A percentile compares a stretch with the other conserved stretches of the same genome.
Conservation (phyloP, 805 yeast genomes). For the Monosporozyma solicola region DNA sequence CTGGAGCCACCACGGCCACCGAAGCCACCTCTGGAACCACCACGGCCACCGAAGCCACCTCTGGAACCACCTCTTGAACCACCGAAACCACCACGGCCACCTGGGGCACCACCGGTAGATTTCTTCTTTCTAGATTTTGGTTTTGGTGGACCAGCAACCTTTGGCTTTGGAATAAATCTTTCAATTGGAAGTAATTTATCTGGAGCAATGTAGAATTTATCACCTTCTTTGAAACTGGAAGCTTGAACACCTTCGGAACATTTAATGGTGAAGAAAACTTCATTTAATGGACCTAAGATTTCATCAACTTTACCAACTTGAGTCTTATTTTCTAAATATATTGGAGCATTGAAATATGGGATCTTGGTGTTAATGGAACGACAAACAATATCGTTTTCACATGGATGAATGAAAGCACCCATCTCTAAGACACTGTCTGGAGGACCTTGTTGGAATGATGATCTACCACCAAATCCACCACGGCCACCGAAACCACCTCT, state of each 20-base stretch:
- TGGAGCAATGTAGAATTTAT: slow-evolving; percentile 89
- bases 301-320: slow-evolving; percentile 97
- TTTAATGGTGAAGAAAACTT: slow-evolving; percentile 94
- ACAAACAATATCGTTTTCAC: slow-evolving; percentile 97
- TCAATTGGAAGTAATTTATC: slow-evolving; percentile 94
- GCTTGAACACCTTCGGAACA: slow-evolving; percentile 97
- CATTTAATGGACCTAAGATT: slow-evolving; percentile 94
- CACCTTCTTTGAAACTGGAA: slow-evolving; percentile 86
- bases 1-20: slow-evolving; percentile 34
- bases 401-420: slow-evolving; percentile 86
- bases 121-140: slow-evolving; percentile 60
- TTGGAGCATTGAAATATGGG: slow-evolving; percentile 98
- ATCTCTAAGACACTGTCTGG: slow-evolving; percentile 92
- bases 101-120: slow-evolving; percentile 39
- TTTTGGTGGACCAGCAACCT: slow-evolving; percentile 74
- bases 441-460: slow-evolving; percentile 81
- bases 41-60: slow-evolving; percentile 33
- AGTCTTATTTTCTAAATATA: slow-evolving; percentile 90
- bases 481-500: slow-evolving; percentile 31
- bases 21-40: slow-evolving; percentile 37
- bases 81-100: slow-evolving; percentile 37
- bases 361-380: slow-evolving; percentile 88
- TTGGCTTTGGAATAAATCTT: slow-evolving; percentile 94
- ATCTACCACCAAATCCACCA: slow-evolving; percentile 52
- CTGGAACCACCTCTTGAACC: slow-evolving; percentile 38